phyloP scores from a whole-genome alignment of 2,329 filamentous ascomycete species.

The Aspergillus brunneoviolaceus region DNA sequence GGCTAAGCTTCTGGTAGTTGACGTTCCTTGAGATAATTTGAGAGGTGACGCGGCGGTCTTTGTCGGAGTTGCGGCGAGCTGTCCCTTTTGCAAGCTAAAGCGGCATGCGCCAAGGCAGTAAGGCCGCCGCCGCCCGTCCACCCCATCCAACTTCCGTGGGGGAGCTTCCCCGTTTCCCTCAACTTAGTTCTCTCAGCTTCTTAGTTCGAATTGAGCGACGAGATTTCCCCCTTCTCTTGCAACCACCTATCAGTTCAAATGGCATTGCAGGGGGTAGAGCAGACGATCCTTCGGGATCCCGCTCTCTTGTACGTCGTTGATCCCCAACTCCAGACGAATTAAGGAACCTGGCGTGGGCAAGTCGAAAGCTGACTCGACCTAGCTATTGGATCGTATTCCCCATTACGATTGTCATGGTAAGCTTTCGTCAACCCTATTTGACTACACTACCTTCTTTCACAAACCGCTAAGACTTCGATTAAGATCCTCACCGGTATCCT shows the following conservation, averaged over 20 bases:
- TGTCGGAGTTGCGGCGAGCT: slow-evolving; percentile 35
- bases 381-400: slow-evolving; percentile 99
- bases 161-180: slow-evolving; percentile 7
- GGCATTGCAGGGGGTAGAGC: slow-evolving; percentile 75
- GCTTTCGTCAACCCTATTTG: slow-evolving; percentile 3
- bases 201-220: neutral
- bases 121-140: slow-evolving; percentile 13
- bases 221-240: neutral
- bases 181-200: slow-evolving; percentile 9
- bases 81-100: slow-evolving; percentile 34
- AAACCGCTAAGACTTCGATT: neutral
- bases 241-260: slow-evolving; percentile 51
- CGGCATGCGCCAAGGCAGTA: slow-evolving; percentile 11
- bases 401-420: slow-evolving; percentile 94
- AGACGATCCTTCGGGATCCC: slow-evolving; percentile 98
- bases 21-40: neutral
- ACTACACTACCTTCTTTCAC: neutral
- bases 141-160: slow-evolving; percentile 17
- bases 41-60: neutral
- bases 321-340: slow-evolving; percentile 11
- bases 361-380: slow-evolving; percentile 2
- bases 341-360: neutral
- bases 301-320: slow-evolving; percentile 79
- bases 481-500: slow-evolving; percentile 90
- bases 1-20: no score